A percentile compares a stretch with the other conserved stretches of the same genome.
phyloP scores from a whole-genome alignment of 495 filamentous ascomycete species.

The Aspergillus nanangensis region DNA sequence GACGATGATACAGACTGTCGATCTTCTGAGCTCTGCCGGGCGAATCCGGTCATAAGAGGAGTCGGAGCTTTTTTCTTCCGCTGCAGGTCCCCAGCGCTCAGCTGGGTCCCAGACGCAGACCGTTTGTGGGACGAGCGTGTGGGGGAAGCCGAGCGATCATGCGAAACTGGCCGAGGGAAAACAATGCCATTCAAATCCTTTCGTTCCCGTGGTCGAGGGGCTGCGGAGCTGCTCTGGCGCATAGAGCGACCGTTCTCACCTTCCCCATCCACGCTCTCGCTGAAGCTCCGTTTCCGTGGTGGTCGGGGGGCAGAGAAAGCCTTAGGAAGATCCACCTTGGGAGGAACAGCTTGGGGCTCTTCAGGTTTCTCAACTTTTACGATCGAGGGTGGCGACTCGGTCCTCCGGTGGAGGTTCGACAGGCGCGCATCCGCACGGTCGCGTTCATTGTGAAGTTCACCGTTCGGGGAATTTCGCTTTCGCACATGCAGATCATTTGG shows the following conservation, averaged over 20 bases:
- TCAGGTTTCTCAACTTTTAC: conserved; percentile 38
- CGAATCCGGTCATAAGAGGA: conserved; percentile 47
- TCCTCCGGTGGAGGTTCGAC: conserved; percentile 21
- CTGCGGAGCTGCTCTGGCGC: conserved; percentile 15
- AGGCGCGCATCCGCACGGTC: conserved; percentile 20
- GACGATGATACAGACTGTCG: conserved; percentile 71
- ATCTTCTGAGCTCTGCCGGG: conserved; percentile 54
- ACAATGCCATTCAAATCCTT: conserved; percentile 21
- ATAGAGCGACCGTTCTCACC: conserved; percentile 14
- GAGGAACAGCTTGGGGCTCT: conserved; percentile 21
- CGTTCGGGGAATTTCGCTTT: conserved; percentile 30
- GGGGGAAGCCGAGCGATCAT: conserved; percentile 61
- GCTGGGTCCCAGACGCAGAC: conserved; percentile 59
- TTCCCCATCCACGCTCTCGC: conserved; percentile 36
- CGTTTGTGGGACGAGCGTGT: conserved; percentile 53
- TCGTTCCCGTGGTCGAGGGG: conserved; percentile 21
- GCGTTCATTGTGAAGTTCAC: conserved; percentile 18
- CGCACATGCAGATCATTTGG: conserved; percentile 21
- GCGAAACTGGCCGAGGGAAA: conserved; percentile 30
- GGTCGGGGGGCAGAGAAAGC: conserved; percentile 9
- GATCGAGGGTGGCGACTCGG: conserved; percentile 20
- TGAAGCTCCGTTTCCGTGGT: conserved; percentile 40
- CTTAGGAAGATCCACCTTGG: conserved; percentile 15
- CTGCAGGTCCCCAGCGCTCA: conserved; percentile 20
- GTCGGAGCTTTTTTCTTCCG: conserved; percentile 41